These are phyloP conservation scores for Dendrobium chrysotoxum DNA, from an alignment of 106 monocot species.

Conservation along the genomic window DNA sequence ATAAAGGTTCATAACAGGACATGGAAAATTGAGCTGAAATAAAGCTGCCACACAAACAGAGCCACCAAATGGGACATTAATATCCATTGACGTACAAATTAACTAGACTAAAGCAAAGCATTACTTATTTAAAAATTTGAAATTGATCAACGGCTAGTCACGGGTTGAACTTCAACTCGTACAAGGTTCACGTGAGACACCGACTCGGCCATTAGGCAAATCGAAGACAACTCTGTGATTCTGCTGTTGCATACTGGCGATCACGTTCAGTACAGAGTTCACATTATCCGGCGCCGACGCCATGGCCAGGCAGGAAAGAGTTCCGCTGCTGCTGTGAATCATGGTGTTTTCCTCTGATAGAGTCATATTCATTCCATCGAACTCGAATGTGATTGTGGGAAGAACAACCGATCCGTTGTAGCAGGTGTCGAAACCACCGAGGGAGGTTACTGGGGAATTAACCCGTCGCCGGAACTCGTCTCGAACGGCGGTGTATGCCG, in stretches of 20 bases:
- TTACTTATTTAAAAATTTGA: too few species aligned
- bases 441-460: slow-evolving; percentile 28
- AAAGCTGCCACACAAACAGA: too few species aligned
- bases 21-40: too few species aligned
- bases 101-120: too few species aligned
- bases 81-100: too few species aligned
- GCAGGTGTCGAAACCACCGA: slow-evolving; percentile 98
- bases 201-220: slow-evolving; percentile 49
- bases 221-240: slow-evolving; percentile 86
- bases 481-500: slow-evolving; percentile 61
- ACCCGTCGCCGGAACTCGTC: slow-evolving; percentile 68
- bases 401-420: slow-evolving; percentile 42
- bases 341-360: slow-evolving; percentile 70
- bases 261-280: slow-evolving; percentile 86
- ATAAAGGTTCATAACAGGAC: too few species aligned
- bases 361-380: slow-evolving; percentile 72
- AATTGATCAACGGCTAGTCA: slow-evolving; percentile 1
- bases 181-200: slow-evolving; percentile 80
- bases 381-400: slow-evolving; percentile 61
- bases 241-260: slow-evolving; percentile 97
- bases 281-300: slow-evolving; percentile 73
- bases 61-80: too few species aligned
- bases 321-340: slow-evolving; percentile 72
- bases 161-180: slow-evolving; percentile 14
- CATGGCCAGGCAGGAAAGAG: slow-evolving; percentile 75